Evolutionary conservation across 192 early-diverging fungal genomes (phyloP).

Genomic region (Mortierella alpina): DNA sequence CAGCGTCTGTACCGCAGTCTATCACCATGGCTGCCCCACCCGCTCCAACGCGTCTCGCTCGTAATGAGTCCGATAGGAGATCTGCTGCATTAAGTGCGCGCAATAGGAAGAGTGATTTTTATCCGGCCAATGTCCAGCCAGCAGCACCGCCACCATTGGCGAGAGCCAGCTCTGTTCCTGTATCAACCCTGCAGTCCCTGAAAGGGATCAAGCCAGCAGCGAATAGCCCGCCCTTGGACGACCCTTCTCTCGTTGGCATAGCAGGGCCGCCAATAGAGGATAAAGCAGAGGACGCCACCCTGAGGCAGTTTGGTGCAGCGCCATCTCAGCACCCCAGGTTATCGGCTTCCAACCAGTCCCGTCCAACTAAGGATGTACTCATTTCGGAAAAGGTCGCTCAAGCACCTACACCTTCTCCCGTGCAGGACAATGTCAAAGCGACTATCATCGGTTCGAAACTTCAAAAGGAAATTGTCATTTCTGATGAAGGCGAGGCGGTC

Average conservation of each 20-base stretch:
- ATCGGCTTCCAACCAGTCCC: too few relatives aligned
- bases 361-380: too few relatives aligned
- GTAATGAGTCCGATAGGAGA: slow-evolving; percentile 34
- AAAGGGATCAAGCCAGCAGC: slow-evolving; percentile 8
- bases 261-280: slow-evolving; percentile 25
- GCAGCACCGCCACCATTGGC: slow-evolving; percentile 24
- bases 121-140: slow-evolving; percentile 9
- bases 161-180: slow-evolving; percentile 31
- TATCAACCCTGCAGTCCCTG: slow-evolving; percentile 17
- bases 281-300: slow-evolving; percentile 58
- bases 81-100: slow-evolving; percentile 17
- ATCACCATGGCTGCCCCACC: slow-evolving; percentile 30
- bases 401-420: not conserved
- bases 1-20: slow-evolving; percentile 55
- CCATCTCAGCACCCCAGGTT: not conserved
- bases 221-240: slow-evolving; percentile 12
- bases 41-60: slow-evolving; percentile 28
- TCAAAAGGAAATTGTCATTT: not conserved
- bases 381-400: too few relatives aligned
- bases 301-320: slow-evolving; percentile 30
- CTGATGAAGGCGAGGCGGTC: too few relatives aligned
- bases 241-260: not conserved
- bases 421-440: not conserved
- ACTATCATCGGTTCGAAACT: not conserved
- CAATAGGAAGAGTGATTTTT: slow-evolving; percentile 46